These are phyloP conservation scores for Candida namnaoensis DNA, from an alignment of 805 yeast species.

Conservation along the genomic window DNA sequence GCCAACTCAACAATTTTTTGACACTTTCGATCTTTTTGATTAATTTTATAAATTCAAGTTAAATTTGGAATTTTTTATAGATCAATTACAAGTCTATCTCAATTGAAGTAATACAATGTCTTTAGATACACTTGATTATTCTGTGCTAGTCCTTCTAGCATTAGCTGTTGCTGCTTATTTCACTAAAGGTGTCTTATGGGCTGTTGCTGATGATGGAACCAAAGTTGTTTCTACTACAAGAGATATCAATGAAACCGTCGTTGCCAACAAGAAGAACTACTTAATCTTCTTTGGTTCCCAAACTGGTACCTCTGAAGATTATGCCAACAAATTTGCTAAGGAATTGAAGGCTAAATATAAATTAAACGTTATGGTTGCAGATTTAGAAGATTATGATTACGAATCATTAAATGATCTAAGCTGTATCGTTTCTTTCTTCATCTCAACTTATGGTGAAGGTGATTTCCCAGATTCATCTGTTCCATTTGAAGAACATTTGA, in stretches of 20 bases:
- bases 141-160: constrained; percentile 58
- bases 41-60: too few species aligned
- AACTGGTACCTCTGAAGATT: constrained; percentile 98
- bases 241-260: constrained; percentile 50
- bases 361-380: constrained; percentile 76
- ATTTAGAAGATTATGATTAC: constrained; percentile 81
- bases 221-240: constrained; percentile 35
- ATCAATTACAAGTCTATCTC: too few species aligned
- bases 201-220: constrained; percentile 24
- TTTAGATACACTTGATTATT: constrained; percentile 62
- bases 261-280: constrained; percentile 60
- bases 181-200: constrained; percentile 52
- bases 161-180: constrained; percentile 60
- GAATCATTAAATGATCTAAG: constrained; percentile 64
- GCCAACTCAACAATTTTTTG: too few species aligned
- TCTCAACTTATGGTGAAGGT: constrained; percentile 97
- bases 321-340: constrained; percentile 82
- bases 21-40: too few species aligned
- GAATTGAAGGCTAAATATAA: constrained; percentile 81
- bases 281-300: constrained; percentile 88
- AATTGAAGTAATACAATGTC: constrained; percentile 28
- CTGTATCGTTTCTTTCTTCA: constrained; percentile 60
- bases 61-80: too few species aligned
- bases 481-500: constrained; percentile 63
- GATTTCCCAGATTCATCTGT: constrained; percentile 96